Evolutionary conservation across 768 basidiomycete species (phyloP).

Genomic region (Multifurca ochricompacta): DNA sequence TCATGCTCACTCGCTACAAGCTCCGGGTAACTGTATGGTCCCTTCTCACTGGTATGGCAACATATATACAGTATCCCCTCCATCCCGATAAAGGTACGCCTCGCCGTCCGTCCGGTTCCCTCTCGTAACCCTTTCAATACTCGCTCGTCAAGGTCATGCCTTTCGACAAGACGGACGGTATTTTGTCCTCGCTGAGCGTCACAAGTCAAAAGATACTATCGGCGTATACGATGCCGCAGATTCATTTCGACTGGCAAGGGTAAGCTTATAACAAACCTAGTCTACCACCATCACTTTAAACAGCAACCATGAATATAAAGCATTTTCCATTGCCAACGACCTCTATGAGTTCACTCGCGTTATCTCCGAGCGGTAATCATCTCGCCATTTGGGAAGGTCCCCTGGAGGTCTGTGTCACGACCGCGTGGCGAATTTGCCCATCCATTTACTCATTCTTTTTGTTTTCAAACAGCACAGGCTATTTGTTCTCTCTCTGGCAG

Average conservation of each 20-base stretch:
- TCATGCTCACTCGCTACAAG: slow-evolving; percentile 40
- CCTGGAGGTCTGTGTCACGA: slow-evolving; percentile 52
- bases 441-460: too few species aligned
- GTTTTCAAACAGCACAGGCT: slow-evolving; percentile 57
- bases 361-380: slow-evolving; percentile 72
- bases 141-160: slow-evolving; percentile 48
- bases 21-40: slow-evolving; percentile 85
- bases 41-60: slow-evolving; percentile 62
- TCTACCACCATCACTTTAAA: neutral
- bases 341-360: slow-evolving; percentile 57
- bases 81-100: slow-evolving; percentile 67
- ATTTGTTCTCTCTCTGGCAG: slow-evolving; percentile 58
- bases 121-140: neutral
- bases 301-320: slow-evolving; percentile 33
- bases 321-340: slow-evolving; percentile 78
- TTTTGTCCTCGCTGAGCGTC: slow-evolving; percentile 79
- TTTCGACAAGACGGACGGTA: slow-evolving; percentile 78
- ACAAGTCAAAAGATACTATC: slow-evolving; percentile 81
- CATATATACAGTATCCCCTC: slow-evolving; percentile 79
- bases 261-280: slow-evolving; percentile 31
- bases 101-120: neutral
- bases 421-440: neutral
- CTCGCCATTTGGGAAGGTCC: slow-evolving; percentile 80
- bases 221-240: slow-evolving; percentile 75
- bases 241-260: slow-evolving; percentile 64